Base-by-base conservation (phyloP, 306 rosid genomes). In the Dryas octopetala region DNA sequence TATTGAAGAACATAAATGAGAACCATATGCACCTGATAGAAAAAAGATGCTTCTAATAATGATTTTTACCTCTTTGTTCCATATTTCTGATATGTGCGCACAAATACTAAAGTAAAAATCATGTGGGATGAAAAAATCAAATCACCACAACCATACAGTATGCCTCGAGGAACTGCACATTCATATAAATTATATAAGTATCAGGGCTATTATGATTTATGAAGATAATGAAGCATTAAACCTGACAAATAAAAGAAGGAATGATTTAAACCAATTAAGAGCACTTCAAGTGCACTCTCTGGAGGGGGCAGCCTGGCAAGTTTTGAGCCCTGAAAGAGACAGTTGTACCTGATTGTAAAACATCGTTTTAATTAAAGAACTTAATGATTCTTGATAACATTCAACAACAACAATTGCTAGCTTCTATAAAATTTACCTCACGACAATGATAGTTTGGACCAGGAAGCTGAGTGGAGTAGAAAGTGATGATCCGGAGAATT, bases 361-460 rank as follows among this genome's bases (percentile, higher is more conserved):
- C 13, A 11, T 75, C 43, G 6, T 70, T 48, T 70, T 12, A 62
- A 57, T 16, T 45, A 67, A 69, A 68, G 49, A 23, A 82, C 61
- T 48, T 44, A 49, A 17, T 19, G 48, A 80, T 23, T 65, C 46
- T 40, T n/a, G 72, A 73, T 60, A 49, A 60, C 16, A 49, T n/a
- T 58, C 52, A 74, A 70, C 40, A 63, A 70, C 48, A 40, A 60
- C 46, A 26, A 9, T 57, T 61, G 32, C 19, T 9, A 71, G 76
- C 54, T 60, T 49, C 46, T 16, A 38, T 68, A 73, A 26, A 17
- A 41, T 17, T 68, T 83, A 91, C 98, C 94, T 78, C 87, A 1
- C 94, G 89, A 81, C 96, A 89, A 71, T 93, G 96, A 63, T 89
- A 91, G 78, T 88, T 91, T 75, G 97, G 98, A 82, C 97, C 98